phyloP scores from a whole-genome alignment of 2,329 filamentous ascomycete genomes.

The Xylariaceae sp. region DNA sequence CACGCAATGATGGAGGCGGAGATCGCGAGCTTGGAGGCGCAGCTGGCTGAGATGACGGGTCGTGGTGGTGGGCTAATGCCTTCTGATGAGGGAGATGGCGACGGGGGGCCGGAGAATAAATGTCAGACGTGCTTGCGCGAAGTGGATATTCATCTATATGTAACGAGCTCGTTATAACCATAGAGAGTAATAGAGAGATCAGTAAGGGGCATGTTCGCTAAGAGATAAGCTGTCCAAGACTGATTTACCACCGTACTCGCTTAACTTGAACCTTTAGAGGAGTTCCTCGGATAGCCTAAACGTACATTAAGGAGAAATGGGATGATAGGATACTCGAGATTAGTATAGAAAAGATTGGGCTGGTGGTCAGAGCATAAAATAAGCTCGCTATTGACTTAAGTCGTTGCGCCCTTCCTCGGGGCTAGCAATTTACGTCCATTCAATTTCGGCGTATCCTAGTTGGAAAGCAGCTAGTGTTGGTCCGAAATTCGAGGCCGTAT shows the following conservation, averaged over 20 bases:
- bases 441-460: too few relatives aligned
- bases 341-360: too few relatives aligned
- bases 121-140: background rate
- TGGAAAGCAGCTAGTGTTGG: too few relatives aligned
- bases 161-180: background rate
- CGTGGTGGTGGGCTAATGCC: slow-evolving; percentile 18
- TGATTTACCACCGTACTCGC: background rate
- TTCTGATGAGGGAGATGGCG: slow-evolving; percentile 8
- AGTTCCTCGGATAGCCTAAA: too few relatives aligned
- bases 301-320: too few relatives aligned
- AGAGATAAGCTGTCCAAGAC: background rate
- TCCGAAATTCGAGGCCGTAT: too few relatives aligned
- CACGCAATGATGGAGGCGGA: slow-evolving; percentile 18
- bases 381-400: too few relatives aligned
- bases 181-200: background rate
- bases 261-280: background rate
- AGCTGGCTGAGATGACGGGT: slow-evolving; percentile 22
- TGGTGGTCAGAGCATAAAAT: too few relatives aligned
- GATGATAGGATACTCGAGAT: too few relatives aligned
- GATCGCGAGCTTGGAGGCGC: slow-evolving; percentile 15
- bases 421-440: too few relatives aligned
- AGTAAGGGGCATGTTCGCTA: background rate
- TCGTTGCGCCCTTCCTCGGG: too few relatives aligned
- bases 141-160: background rate
- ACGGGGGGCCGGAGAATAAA: background rate